Evolutionary conservation across 2,329 filamentous ascomycete genomes (phyloP), one percentile per base, ranked within the genome.

Genomic region (Alternaria triticimaculans): DNA sequence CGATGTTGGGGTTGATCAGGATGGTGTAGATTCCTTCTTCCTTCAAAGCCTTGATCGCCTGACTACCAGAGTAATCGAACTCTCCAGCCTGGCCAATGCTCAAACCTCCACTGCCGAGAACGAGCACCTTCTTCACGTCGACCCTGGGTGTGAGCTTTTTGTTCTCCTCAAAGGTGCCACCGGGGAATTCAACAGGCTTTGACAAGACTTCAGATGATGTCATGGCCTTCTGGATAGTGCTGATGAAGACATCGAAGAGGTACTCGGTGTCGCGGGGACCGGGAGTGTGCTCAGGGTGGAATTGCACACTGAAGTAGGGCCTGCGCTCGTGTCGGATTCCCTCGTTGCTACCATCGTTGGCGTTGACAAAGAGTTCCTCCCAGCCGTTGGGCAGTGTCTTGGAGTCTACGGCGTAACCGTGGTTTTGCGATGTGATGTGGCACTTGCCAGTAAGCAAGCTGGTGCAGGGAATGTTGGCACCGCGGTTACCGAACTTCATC

Each of bases 401-500:
- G 5, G 93, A 86, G 79, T 98, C 93, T 45, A 99, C 96, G 10
- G 94, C 96, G 76, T 90, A 99, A 80, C 96, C 96, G 81, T 99
- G 96, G 82, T 99, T 99, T 82, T 99, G 96, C 10, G 96, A 98
- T 44, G 96, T 99, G 79, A 99, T 99, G 83, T 99, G 95, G 81
- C 96, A 99, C 83, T 94, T 94, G 73, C 96, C 96, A 48, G 95
- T 97, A 70, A 98, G 86, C 87, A 97, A 88, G 83, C 92, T 97
- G 11, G 95, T 98, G 86, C 94, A 97, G 48, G 96, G 96, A 76
- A 99, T 98, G 84, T 99, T 99, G 86, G 97, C 93, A 46, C 95
- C 96, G 76, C 96, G 93, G 84, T 99, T 99, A 84, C 96, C 96
- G 76, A 97, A 99, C 87, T 98, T 98, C 93, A 99, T 97, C 87